Evolutionary conservation across 257 asterid species (phyloP).

Genomic region (Plectranthus barbatus): DNA sequence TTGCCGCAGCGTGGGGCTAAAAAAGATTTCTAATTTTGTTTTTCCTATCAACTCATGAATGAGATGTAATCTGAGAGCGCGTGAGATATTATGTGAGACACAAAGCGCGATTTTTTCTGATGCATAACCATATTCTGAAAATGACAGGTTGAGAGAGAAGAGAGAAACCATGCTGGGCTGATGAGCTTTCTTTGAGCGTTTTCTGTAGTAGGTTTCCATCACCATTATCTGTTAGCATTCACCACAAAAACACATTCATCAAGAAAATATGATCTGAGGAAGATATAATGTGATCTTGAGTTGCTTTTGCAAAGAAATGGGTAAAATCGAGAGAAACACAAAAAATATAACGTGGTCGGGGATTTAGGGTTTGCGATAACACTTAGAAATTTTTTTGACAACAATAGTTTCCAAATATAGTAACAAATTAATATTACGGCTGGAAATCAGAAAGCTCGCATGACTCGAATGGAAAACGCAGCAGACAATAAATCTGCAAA

Average conservation of each 20-base stretch:
- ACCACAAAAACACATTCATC: neutral
- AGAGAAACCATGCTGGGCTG: conserved; percentile 19
- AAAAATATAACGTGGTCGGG: neutral
- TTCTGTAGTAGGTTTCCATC: conserved; percentile 68
- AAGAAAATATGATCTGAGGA: neutral
- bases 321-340: neutral
- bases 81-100: conserved; percentile 21
- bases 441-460: conserved; percentile 15
- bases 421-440: conserved; percentile 20
- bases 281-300: neutral
- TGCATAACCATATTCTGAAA: conserved; percentile 15
- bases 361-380: conserved; percentile 38
- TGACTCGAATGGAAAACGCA: conserved; percentile 18
- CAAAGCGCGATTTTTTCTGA: conserved; percentile 3
- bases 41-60: neutral
- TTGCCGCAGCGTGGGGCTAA: neutral
- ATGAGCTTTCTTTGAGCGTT: conserved; percentile 40
- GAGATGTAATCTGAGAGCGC: conserved; percentile 12
- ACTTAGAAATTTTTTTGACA: neutral
- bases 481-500: conserved; percentile 18
- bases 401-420: conserved; percentile 23
- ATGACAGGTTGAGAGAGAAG: conserved; percentile 20
- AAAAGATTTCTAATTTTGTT: neutral
- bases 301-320: neutral
- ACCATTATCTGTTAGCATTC: conserved; percentile 23